Evolutionary conservation across 2,329 filamentous ascomycete genomes (phyloP).

Genomic region (Epicoccum nigrum): DNA sequence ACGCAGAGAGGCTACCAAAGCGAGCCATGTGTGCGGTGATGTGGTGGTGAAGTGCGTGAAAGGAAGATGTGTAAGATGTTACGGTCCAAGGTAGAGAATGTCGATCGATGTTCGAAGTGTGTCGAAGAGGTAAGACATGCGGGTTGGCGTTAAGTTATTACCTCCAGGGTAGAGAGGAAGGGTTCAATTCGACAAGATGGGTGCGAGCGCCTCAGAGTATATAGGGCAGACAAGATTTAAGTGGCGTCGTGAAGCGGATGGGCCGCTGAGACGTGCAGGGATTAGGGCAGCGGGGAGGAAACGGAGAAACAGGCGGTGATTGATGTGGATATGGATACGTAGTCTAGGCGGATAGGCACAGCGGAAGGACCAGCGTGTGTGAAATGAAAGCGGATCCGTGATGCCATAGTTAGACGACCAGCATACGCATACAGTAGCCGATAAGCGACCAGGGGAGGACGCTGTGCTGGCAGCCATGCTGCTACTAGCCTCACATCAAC

Average conservation of each 20-base stretch:
- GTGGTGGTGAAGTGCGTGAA: conserved; percentile 5
- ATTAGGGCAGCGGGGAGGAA: conserved; percentile 46
- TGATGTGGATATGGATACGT: conserved; percentile 46
- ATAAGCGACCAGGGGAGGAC: conserved; percentile 21
- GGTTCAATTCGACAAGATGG: conserved; percentile 13
- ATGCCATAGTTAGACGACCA: conserved; percentile 34
- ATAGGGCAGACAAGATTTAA: conserved; percentile 48
- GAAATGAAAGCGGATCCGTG: conserved; percentile 37
- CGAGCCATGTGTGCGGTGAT: conserved; percentile 37
- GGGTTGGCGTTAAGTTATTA: conserved; percentile 34
- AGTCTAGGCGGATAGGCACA: conserved; percentile 46
- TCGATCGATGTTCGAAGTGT: conserved; percentile 12
- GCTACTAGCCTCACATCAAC: conserved; percentile 27
- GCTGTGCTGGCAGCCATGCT: conserved; percentile 39
- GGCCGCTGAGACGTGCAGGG: conserved; percentile 43
- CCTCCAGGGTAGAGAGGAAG: conserved; percentile 32
- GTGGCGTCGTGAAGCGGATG: conserved; percentile 48
- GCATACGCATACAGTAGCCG: conserved; percentile 32
- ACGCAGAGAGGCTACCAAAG: conserved; percentile 35
- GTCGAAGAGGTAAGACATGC: conserved; percentile 39
- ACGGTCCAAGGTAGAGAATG: conserved; percentile 15
- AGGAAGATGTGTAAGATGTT: conserved; percentile 9
- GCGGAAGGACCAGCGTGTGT: conserved; percentile 44
- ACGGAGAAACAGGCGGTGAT: conserved; percentile 48
- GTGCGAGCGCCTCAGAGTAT: conserved; percentile 47